phyloP scores from a whole-genome alignment of 78 protist species.

The Goniomonas avonlea region DNA sequence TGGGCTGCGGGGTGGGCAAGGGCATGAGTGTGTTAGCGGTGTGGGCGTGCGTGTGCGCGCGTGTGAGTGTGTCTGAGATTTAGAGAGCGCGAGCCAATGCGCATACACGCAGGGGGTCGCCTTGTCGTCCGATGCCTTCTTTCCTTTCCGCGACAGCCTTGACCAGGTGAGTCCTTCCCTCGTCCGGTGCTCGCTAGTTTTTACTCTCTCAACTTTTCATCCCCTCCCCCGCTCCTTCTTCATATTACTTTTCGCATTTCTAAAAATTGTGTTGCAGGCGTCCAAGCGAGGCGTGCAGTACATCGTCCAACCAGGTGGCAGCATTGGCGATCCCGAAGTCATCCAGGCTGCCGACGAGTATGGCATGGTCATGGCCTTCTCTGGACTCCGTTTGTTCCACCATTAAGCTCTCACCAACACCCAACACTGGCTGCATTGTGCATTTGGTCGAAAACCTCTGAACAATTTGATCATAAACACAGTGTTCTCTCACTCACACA shows the following conservation, averaged over 20 bases:
- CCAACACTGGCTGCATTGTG: no score
- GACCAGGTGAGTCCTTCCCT: no score
- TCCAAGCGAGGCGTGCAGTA: constrained; percentile 39
- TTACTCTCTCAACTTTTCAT: no score
- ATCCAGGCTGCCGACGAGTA: constrained; percentile 53
- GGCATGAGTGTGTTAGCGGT: not conserved
- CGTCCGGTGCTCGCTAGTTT: no score
- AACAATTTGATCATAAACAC: no score
- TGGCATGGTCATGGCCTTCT: constrained; percentile 46
- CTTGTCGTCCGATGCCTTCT: constrained; percentile 66
- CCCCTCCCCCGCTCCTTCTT: no score
- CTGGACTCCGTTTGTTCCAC: constrained; percentile 63
- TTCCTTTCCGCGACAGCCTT: constrained; percentile 71
- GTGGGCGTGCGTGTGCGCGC: constrained; percentile 47
- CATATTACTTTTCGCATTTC: no score
- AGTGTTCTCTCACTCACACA: no score
- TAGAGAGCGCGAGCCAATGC: constrained; percentile 6
- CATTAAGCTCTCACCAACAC: constrained; percentile 45
- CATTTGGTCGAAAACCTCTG: no score
- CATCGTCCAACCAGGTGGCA: constrained; percentile 52
- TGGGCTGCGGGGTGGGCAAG: not conserved
- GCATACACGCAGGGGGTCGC: constrained; percentile 6
- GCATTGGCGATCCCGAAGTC: constrained; percentile 42
- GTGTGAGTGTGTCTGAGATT: constrained; percentile 27
- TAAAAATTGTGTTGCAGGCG: no score